These are phyloP conservation scores for Aquilaria agallochum DNA, from an alignment of 441 rosid genomes.

Conservation along the genomic window DNA sequence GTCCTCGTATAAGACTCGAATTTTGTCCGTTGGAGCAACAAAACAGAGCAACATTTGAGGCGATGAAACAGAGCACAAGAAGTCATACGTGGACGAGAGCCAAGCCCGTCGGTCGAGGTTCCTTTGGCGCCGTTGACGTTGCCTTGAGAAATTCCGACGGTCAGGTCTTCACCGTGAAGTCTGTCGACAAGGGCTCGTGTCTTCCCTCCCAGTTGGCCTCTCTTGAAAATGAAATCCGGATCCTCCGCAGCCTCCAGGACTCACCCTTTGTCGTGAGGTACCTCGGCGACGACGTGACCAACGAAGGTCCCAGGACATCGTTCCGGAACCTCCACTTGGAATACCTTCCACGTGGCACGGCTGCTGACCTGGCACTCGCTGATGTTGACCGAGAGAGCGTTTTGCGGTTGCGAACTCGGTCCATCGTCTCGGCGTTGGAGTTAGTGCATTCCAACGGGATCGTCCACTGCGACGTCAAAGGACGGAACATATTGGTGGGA, in stretches of 20 bases:
- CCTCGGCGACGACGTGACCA: constrained; percentile 40
- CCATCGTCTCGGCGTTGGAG: constrained; percentile 44
- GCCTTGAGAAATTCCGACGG: constrained; percentile 29
- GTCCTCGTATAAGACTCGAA: constrained; percentile 2
- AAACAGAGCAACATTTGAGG: constrained; percentile 13
- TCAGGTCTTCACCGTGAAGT: constrained; percentile 41
- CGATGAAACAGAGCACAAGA: not conserved
- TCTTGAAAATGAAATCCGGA: constrained; percentile 39
- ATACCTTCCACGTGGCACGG: constrained; percentile 23
- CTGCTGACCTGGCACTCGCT: constrained; percentile 22
- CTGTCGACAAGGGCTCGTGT: constrained; percentile 30
- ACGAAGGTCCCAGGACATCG: constrained; percentile 13
- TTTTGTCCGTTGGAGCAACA: not conserved
- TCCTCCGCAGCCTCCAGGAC: constrained; percentile 32
- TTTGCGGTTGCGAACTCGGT: constrained; percentile 35
- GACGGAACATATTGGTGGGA: constrained; percentile 42
- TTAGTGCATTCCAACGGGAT: constrained; percentile 42
- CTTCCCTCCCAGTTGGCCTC: constrained; percentile 25
- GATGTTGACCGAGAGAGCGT: constrained; percentile 29
- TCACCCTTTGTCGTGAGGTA: constrained; percentile 33
- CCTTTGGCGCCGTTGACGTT: constrained; percentile 36
- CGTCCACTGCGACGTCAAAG: constrained; percentile 69
- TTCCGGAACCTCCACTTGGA: constrained; percentile 36
- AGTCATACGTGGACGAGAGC: constrained; percentile 44
- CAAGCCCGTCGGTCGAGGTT: constrained; percentile 39